Evolutionary conservation across 768 basidiomycete genomes (phyloP).

Genomic region (Russula foetens): DNA sequence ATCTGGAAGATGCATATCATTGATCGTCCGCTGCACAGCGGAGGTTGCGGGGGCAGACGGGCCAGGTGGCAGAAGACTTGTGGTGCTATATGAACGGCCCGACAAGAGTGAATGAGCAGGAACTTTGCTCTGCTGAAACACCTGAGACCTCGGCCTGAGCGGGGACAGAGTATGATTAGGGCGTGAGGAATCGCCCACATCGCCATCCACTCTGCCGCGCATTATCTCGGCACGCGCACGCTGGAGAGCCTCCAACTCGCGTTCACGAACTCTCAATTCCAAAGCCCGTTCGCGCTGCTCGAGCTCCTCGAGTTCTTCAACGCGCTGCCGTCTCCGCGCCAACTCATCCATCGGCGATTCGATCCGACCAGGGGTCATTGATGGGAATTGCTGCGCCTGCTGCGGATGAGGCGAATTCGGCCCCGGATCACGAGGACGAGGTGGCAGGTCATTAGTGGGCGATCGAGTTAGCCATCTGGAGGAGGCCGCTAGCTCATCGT

Average conservation of each 20-base stretch:
- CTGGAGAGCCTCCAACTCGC: slow-evolving; percentile 3
- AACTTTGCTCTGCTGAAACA: neutral
- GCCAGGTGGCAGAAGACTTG: slow-evolving; percentile 34
- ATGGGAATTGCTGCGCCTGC: slow-evolving; percentile 9
- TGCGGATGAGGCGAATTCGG: slow-evolving; percentile 7
- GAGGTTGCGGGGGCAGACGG: slow-evolving; percentile 10
- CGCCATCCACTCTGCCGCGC: slow-evolving; percentile 24
- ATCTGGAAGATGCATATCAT: slow-evolving; percentile 43
- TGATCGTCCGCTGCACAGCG: slow-evolving; percentile 20
- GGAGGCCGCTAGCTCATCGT: neutral
- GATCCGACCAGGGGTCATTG: neutral
- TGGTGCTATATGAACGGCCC: slow-evolving; percentile 35
- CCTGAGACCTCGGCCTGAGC: slow-evolving; percentile 10
- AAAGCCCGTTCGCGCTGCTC: slow-evolving; percentile 53
- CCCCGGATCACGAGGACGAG: slow-evolving; percentile 11
- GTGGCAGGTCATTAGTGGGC: neutral
- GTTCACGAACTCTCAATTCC: slow-evolving; percentile 41
- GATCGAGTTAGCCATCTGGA: slow-evolving; percentile 3
- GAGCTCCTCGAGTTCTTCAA: slow-evolving; percentile 44
- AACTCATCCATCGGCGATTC: slow-evolving; percentile 26
- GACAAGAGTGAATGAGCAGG: slow-evolving; percentile 19
- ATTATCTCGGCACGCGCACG: slow-evolving; percentile 28
- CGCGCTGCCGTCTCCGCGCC: slow-evolving; percentile 32
- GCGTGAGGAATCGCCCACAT: slow-evolving; percentile 26
- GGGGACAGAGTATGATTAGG: slow-evolving; percentile 20